Conservation (phyloP, 2,329 filamentous ascomycete species). For the Aureobasidium sp. region DNA sequence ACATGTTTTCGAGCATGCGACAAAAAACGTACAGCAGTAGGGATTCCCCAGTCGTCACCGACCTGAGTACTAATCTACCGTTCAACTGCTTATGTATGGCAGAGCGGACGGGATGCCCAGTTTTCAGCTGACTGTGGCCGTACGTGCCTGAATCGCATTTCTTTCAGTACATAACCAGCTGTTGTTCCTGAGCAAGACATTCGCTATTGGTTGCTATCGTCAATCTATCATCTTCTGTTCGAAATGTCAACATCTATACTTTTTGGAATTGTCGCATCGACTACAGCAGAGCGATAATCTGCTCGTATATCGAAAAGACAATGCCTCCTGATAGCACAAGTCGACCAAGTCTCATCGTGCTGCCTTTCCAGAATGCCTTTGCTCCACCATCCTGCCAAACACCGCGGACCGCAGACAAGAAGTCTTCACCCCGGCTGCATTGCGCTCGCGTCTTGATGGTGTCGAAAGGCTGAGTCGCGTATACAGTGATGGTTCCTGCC, state of each 20-base stretch:
- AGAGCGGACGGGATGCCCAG: background rate
- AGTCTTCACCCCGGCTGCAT: slow-evolving; percentile 25
- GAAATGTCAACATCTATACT: no score
- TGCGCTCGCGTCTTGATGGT: slow-evolving; percentile 38
- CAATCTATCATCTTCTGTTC: no score
- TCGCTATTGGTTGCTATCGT: no score
- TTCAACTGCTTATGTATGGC: no score
- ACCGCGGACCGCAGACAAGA: slow-evolving; percentile 24
- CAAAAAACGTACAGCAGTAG: no score
- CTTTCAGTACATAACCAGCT: background rate
- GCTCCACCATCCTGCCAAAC: slow-evolving; percentile 66
- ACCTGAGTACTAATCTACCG: no score
- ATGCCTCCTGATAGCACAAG: slow-evolving; percentile 90
- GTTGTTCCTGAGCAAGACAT: no score
- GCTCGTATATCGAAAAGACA: slow-evolving; percentile 83
- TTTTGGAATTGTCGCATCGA: background rate
- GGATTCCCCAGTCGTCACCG: no score
- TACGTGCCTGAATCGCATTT: background rate
- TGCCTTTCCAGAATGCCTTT: slow-evolving; percentile 88
- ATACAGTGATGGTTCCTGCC: slow-evolving; percentile 32
- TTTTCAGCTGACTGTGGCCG: background rate
- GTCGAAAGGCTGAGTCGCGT: slow-evolving; percentile 39
- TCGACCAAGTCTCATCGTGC: slow-evolving; percentile 74
- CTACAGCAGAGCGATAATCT: no score
- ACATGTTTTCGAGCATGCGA: no score